Base-by-base conservation (phyloP, 768 basidiomycete species). In the Podaxis sp. region DNA sequence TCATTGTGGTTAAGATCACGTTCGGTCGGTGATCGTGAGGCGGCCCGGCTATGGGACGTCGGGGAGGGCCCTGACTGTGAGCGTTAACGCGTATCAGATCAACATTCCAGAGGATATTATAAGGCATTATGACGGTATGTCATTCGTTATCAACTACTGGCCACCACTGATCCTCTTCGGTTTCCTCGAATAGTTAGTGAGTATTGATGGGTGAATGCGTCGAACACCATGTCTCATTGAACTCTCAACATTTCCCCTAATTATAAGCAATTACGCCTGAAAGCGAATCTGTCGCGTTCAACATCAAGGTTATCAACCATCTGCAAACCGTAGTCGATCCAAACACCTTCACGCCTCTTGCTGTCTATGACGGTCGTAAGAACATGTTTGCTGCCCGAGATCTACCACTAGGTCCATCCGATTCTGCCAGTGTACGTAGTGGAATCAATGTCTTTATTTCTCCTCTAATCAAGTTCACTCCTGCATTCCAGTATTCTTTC, bases 321-420 rank as follows among this genome's bases (percentile, higher is more conserved):
- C 72, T 94, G 13, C 93, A 94, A 70, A 77, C 75, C 3, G 71
- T 75, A 0, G 78, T 82, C 3, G 84, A 85, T 1, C 86, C 85
- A 0, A 74, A 82, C n/a, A 76, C 90, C 22, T 94, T 94, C 69
- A 90, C 84, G 2, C 90, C 89, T 10, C 84, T 80, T 13, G 87
- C 81, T 17, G 91, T 85, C 1, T 93, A 92, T 64, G 92, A 93
- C 62, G 91, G 91, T 0, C 80, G 89, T 46, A 93, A 92, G 73
- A 93, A 93, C 65, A 72, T 82, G 62, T 94, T 90, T 67, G 79
- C 87, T 24, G 75, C 84, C 13, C 78, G 82, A 41, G 79, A 82
- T 61, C 77, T 93, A 8, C 84, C 87, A 0, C 86, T 94, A 41
- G 84, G 83, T 30, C 79, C 77, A 1, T 72, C 67, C 0, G 75